Evolutionary conservation across 305 asterid genomes (phyloP).

Genomic region (Fraxinus dipetala): DNA sequence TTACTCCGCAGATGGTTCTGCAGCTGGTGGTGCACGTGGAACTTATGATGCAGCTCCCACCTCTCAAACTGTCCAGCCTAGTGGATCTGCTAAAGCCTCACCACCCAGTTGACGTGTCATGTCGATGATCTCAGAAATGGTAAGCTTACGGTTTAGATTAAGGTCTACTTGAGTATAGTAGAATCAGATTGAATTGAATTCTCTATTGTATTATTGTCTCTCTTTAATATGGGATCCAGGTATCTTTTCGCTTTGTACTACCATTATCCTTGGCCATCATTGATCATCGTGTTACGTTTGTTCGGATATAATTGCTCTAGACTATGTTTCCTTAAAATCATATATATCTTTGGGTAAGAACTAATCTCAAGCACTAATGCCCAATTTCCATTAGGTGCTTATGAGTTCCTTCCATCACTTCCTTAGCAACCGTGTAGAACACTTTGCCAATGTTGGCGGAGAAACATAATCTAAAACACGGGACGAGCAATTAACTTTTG

Average conservation of each 20-base stretch:
- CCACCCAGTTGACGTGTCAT: slow-evolving; percentile 7
- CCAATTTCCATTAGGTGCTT: background rate
- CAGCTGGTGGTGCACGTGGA: background rate
- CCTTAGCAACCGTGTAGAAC: background rate
- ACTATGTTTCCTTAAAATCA: background rate
- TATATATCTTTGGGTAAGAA: background rate
- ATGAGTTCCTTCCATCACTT: background rate
- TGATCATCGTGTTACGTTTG: background rate
- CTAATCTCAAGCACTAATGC: background rate
- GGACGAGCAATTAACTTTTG: background rate
- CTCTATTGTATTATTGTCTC: background rate
- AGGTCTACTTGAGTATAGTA: background rate
- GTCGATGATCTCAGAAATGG: background rate
- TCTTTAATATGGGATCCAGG: background rate
- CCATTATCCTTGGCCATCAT: background rate
- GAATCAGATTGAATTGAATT: background rate
- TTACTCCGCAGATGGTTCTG: background rate
- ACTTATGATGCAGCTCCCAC: slow-evolving; percentile 3
- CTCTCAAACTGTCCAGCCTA: slow-evolving; percentile 8
- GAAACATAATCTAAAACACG: background rate
- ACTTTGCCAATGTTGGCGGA: background rate
- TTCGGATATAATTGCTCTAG: background rate
- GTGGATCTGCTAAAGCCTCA: slow-evolving; percentile 8
- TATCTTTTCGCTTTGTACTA: background rate
- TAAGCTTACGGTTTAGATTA: background rate